Conservation (phyloP, 2,329 filamentous ascomycete genomes). For the Sporothrix dimorphospora region DNA sequence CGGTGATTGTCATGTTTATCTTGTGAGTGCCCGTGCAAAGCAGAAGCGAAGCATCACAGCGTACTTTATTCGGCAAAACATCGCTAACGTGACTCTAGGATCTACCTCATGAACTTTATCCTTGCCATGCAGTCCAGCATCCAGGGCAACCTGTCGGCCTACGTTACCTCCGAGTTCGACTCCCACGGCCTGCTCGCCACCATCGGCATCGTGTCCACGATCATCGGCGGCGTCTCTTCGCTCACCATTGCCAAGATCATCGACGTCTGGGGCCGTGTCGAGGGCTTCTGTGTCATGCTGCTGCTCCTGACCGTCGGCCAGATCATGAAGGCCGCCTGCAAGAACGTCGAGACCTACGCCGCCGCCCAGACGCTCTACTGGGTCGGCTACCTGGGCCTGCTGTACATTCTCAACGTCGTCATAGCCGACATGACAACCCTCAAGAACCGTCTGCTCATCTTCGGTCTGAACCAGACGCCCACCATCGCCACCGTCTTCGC, state of each 20-base stretch:
- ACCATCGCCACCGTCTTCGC: constrained; percentile 68
- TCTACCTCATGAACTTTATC: constrained; percentile 47
- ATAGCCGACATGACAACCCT: constrained; percentile 69
- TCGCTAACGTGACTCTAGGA: constrained; percentile 29
- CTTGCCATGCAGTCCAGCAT: constrained; percentile 44
- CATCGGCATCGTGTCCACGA: constrained; percentile 55
- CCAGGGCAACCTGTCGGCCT: constrained; percentile 48
- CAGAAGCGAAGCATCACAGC: no score
- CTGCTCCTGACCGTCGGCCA: constrained; percentile 56
- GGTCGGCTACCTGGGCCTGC: constrained; percentile 54
- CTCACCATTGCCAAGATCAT: constrained; percentile 68
- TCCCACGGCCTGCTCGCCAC: constrained; percentile 58
- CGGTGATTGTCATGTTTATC: constrained; percentile 49
- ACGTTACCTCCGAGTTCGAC: constrained; percentile 55
- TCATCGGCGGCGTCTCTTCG: constrained; percentile 62
- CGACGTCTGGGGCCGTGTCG: constrained; percentile 67
- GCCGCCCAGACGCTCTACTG: constrained; percentile 69
- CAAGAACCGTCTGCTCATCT: constrained; percentile 65
- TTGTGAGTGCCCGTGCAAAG: constrained; percentile 32
- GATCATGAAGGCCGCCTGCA: constrained; percentile 67
- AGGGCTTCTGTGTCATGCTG: constrained; percentile 61
- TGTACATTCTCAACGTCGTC: constrained; percentile 56
- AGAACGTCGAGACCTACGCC: constrained; percentile 62
- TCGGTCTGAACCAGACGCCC: constrained; percentile 66
- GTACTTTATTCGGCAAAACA: no score